Percentiles rank a stretch among this genome's conserved stretches.
Evolutionary conservation across 169 alveolate genomes (phyloP).

Genomic region (Cryptosporidium tyzzeri): DNA sequence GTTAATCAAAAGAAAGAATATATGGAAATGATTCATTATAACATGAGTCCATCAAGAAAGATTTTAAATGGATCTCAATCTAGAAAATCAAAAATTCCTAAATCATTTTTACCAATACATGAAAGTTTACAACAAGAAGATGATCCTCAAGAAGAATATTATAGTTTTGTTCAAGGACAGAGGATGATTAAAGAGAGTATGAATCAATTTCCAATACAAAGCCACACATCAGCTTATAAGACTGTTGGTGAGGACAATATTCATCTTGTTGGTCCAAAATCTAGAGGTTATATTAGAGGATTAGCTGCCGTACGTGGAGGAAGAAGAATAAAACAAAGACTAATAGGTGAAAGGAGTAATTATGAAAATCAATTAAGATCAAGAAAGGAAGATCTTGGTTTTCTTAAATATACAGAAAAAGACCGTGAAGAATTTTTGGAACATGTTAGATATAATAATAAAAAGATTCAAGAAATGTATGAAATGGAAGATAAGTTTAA

Average conservation of each 20-base stretch:
- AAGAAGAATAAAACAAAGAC: conserved; percentile 44
- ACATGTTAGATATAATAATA: background rate
- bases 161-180: conserved; percentile 48
- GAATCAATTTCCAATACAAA: conserved; percentile 35
- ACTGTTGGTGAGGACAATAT: background rate
- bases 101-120: conserved; percentile 62
- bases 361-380: conserved; percentile 40
- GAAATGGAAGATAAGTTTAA: conserved; percentile 31
- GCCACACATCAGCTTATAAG: background rate
- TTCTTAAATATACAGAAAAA: conserved; percentile 29
- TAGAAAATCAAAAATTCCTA: conserved; percentile 41
- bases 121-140: conserved; percentile 46
- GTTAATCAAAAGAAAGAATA: conserved; percentile 6
- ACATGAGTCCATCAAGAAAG: conserved; percentile 38
- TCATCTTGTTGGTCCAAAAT: conserved; percentile 3
- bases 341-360: conserved; percentile 3
- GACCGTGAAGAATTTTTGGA: conserved; percentile 17
- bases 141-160: conserved; percentile 70
- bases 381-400: conserved; percentile 28
- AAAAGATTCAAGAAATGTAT: conserved; percentile 3
- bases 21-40: conserved; percentile 38
- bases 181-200: conserved; percentile 63
- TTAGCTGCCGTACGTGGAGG: conserved; percentile 70
- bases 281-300: conserved; percentile 53
- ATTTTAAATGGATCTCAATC: conserved; percentile 53